A percentile compares a stretch with the other conserved stretches of the same genome.
These are phyloP conservation scores for Albifimbria verrucaria DNA, from an alignment of 2,329 filamentous ascomycete species.

Conservation along the genomic window DNA sequence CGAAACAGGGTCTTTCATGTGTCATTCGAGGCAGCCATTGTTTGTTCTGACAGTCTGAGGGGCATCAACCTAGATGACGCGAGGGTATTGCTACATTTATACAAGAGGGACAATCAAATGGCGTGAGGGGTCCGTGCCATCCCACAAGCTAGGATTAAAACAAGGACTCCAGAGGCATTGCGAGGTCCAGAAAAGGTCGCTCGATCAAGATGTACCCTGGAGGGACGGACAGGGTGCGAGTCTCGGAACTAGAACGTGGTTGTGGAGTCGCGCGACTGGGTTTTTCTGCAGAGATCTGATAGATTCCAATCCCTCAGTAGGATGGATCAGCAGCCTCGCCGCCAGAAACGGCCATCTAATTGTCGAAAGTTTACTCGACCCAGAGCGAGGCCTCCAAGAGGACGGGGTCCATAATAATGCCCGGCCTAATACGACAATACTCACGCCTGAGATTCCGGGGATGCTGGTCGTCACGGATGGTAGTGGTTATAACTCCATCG, in stretches of 20 bases:
- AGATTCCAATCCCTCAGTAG: too few relatives aligned
- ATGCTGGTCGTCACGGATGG: neutral
- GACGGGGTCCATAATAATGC: neutral
- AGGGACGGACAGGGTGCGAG: neutral
- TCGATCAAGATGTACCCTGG: neutral
- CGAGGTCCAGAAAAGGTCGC: neutral
- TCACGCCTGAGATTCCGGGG: neutral
- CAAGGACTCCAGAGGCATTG: neutral
- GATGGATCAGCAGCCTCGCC: neutral
- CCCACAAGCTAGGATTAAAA: too few relatives aligned
- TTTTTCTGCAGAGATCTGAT: too few relatives aligned
- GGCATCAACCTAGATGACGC: too few relatives aligned
- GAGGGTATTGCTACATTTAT: too few relatives aligned
- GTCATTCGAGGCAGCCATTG: too few relatives aligned
- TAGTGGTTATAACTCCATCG: neutral
- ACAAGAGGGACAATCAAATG: too few relatives aligned
- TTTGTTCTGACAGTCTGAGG: too few relatives aligned
- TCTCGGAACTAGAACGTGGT: neutral
- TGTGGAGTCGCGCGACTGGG: too few relatives aligned
- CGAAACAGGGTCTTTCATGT: too few relatives aligned
- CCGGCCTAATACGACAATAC: neutral
- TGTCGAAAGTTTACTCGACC: neutral
- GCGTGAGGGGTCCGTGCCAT: too few relatives aligned
- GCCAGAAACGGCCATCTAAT: neutral
- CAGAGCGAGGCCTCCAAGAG: neutral